Percentiles rank a stretch among this genome's conserved stretches.
These are phyloP conservation scores for Barnettozyma wickerhamii DNA, from an alignment of 805 yeast species.

Conservation along the genomic window DNA sequence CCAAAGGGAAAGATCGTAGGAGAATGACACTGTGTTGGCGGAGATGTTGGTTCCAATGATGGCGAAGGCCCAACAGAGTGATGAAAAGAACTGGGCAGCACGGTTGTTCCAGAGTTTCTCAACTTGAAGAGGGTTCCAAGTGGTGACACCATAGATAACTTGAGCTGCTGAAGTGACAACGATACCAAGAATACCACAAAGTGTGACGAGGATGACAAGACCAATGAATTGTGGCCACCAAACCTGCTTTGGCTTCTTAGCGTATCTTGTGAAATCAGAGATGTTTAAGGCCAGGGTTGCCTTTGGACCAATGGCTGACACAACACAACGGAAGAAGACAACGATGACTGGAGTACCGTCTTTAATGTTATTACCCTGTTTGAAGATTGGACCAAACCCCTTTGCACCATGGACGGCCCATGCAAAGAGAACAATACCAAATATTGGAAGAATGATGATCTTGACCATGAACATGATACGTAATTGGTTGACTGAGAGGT, in stretches of 20 bases:
- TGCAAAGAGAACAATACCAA: slow-evolving; percentile 30
- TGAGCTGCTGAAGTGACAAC: slow-evolving; percentile 34
- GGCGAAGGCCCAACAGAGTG: slow-evolving; percentile 21
- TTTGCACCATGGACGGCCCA: slow-evolving; percentile 28
- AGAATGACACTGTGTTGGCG: slow-evolving; percentile 59
- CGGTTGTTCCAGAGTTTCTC: slow-evolving; percentile 30
- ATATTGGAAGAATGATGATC: slow-evolving; percentile 27
- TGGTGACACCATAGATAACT: slow-evolving; percentile 32
- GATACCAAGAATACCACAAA: slow-evolving; percentile 30
- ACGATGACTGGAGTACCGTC: slow-evolving; percentile 22
- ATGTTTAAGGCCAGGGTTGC: slow-evolving; percentile 35
- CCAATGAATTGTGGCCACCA: slow-evolving; percentile 31
- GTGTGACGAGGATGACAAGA: slow-evolving; percentile 24
- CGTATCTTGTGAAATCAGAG: slow-evolving; percentile 36
- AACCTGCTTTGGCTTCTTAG: slow-evolving; percentile 28
- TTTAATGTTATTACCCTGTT: slow-evolving; percentile 19
- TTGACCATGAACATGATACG: slow-evolving; percentile 32
- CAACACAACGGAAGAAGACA: slow-evolving; percentile 25
- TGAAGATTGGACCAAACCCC: slow-evolving; percentile 26
- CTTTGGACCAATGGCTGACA: slow-evolving; percentile 31
- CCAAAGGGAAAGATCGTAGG: slow-evolving; percentile 53
- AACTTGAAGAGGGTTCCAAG: slow-evolving; percentile 41
- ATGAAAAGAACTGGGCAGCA: slow-evolving; percentile 23
- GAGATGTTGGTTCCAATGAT: slow-evolving; percentile 66
- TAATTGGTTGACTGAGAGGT: slow-evolving; percentile 31